A percentile compares a stretch with the other conserved stretches of the same genome.
These are phyloP conservation scores for Gonium pectorale DNA, from an alignment of 139 green algal species.

Conservation along the genomic window DNA sequence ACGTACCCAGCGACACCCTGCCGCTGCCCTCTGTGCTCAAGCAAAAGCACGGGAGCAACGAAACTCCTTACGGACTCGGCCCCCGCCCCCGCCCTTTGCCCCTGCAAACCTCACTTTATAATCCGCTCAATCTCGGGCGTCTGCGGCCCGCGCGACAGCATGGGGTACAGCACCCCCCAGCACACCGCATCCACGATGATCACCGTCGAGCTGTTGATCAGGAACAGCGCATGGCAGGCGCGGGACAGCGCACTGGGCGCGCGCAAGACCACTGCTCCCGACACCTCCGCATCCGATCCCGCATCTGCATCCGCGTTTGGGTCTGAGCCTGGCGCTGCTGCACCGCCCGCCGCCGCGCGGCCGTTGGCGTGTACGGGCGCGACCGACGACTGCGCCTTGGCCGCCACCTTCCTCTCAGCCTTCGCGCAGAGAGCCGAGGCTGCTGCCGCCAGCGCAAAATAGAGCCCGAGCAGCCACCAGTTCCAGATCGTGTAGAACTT, in stretches of 20 bases:
- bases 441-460: slow-evolving; percentile 19
- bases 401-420: neutral
- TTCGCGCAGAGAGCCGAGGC: neutral
- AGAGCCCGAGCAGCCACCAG: slow-evolving; percentile 41
- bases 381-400: too few relatives aligned
- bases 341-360: too few relatives aligned
- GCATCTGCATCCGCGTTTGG: too few relatives aligned
- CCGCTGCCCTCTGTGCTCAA: too few relatives aligned
- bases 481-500: slow-evolving; percentile 45
- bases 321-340: too few relatives aligned
- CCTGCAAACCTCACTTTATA: slow-evolving; percentile 23
- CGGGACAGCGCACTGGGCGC: slow-evolving; percentile 18
- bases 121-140: slow-evolving; percentile 7
- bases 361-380: too few relatives aligned
- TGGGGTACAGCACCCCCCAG: slow-evolving; percentile 42
- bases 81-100: too few relatives aligned
- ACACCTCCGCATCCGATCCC: too few relatives aligned
- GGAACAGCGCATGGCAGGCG: slow-evolving; percentile 35
- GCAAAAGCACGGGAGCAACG: too few relatives aligned
- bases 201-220: slow-evolving; percentile 19
- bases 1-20: too few relatives aligned
- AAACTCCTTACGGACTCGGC: too few relatives aligned
- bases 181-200: slow-evolving; percentile 44
- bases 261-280: too few relatives aligned
- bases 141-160: slow-evolving; percentile 27